These are phyloP conservation scores for Aspergillus transmontanensis DNA, from an alignment of 2,329 filamentous ascomycete genomes.

Conservation along the genomic window DNA sequence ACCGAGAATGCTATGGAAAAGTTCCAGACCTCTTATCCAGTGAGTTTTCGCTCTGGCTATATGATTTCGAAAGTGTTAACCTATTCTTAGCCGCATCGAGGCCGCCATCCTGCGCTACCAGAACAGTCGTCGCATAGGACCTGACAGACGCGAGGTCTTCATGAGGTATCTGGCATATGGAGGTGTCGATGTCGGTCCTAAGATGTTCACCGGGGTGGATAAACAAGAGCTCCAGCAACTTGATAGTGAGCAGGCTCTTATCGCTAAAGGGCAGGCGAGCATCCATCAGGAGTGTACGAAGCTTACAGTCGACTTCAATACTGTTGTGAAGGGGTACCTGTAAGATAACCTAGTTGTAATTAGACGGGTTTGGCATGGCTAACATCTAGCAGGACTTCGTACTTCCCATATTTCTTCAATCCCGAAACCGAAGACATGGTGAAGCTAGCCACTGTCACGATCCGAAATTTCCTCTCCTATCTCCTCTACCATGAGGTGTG, in stretches of 20 bases:
- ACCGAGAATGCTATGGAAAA: constrained; percentile 17
- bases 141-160: constrained; percentile 66
- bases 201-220: constrained; percentile 65
- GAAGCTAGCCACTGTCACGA: constrained; percentile 64
- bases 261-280: constrained; percentile 57
- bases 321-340: constrained; percentile 77
- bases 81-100: constrained; percentile 69
- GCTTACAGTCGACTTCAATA: constrained; percentile 80
- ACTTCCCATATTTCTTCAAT: constrained; percentile 59
- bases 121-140: constrained; percentile 71
- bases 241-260: constrained; percentile 66
- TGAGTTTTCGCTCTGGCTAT: constrained; percentile 38
- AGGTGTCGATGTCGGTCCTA: constrained; percentile 67
- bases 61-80: constrained; percentile 13
- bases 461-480: constrained; percentile 88
- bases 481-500: constrained; percentile 83
- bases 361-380: constrained; percentile 4
- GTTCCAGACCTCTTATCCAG: constrained; percentile 58
- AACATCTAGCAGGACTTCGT: constrained; percentile 51
- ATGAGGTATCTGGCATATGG: constrained; percentile 80
- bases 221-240: constrained; percentile 64
- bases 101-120: constrained; percentile 82
- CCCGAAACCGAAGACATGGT: constrained; percentile 58
- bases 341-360: constrained; percentile 45
- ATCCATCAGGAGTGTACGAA: constrained; percentile 58